phyloP scores from a whole-genome alignment of 1,284 basidiomycete species.

The Marasmius oreades region DNA sequence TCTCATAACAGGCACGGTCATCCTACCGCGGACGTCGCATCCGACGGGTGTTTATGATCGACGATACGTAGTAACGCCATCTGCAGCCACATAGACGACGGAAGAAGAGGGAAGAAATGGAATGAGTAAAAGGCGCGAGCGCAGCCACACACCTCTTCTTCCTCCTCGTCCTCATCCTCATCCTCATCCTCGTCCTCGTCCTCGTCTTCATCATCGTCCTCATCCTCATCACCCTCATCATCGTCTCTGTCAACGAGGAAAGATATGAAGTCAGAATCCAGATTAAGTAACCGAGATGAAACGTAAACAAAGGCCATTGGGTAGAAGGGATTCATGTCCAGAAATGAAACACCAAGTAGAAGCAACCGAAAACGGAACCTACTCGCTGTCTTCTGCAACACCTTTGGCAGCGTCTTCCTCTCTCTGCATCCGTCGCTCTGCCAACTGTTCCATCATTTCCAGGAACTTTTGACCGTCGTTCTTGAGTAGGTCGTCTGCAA shows the following conservation, averaged over 20 bases:
- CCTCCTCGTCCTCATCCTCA: constrained; percentile 45
- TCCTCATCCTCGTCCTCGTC: constrained; percentile 24
- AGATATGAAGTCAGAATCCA: background rate
- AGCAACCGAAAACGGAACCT: background rate
- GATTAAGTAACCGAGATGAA: background rate
- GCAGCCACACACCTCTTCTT: constrained; percentile 41
- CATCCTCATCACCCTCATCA: constrained; percentile 25
- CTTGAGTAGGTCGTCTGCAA: constrained; percentile 96
- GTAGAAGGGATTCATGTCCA: background rate
- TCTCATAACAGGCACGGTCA: no score
- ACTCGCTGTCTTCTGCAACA: constrained; percentile 20
- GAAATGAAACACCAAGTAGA: background rate
- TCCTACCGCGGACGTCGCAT: background rate
- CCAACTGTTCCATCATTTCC: constrained; percentile 99
- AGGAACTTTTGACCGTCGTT: constrained; percentile 99
- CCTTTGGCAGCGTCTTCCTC: constrained; percentile 76
- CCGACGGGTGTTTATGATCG: background rate
- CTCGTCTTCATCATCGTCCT: constrained; percentile 24
- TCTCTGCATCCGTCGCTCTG: constrained; percentile 89
- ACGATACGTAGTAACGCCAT: background rate
- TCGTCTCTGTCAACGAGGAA: constrained; percentile 8
- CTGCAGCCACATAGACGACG: background rate
- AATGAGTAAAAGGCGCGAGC: constrained; percentile 5
- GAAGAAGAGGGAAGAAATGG: constrained; percentile 13
- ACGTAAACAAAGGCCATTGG: background rate